phyloP scores from a whole-genome alignment of 306 rosid genomes.

The Trichosanthes cucumerina region DNA sequence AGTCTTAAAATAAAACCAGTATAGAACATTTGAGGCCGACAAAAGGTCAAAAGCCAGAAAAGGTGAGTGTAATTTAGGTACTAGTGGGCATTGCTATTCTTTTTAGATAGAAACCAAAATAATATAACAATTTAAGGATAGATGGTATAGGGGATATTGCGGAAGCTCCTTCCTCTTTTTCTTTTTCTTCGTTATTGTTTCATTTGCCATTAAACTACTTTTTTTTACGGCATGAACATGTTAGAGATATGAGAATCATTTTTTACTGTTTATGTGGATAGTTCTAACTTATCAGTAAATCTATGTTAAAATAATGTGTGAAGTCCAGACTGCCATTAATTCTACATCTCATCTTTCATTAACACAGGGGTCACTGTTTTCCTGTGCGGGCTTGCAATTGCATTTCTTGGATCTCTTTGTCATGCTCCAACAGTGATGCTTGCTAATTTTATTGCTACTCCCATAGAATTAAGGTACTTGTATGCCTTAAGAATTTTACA shows the following conservation, averaged over 20 bases:
- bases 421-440: conserved; percentile 89
- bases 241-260: not conserved
- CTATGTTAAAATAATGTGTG: not conserved
- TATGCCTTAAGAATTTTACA: conserved; percentile 5
- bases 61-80: not conserved
- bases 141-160: not conserved
- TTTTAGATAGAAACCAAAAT: not conserved
- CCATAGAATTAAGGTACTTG: conserved; percentile 75
- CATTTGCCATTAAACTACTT: not conserved
- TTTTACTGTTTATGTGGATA: not conserved
- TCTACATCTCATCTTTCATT: conserved; percentile 7
- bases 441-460: conserved; percentile 81
- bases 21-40: not conserved
- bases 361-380: conserved; percentile 75
- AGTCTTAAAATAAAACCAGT: not conserved
- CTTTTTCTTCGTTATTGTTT: not conserved
- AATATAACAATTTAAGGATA: not conserved
- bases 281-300: not conserved
- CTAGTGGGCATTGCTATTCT: not conserved
- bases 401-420: conserved; percentile 54
- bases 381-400: conserved; percentile 64
- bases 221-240: not conserved
- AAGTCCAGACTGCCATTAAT: not conserved
- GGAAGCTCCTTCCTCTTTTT: not conserved
- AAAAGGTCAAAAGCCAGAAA: not conserved